A percentile compares a stretch with the other conserved stretches of the same genome.
These are phyloP conservation scores for Salisapilia sapeloensis DNA, from an alignment of 352 stramenopile species.

Conservation along the genomic window DNA sequence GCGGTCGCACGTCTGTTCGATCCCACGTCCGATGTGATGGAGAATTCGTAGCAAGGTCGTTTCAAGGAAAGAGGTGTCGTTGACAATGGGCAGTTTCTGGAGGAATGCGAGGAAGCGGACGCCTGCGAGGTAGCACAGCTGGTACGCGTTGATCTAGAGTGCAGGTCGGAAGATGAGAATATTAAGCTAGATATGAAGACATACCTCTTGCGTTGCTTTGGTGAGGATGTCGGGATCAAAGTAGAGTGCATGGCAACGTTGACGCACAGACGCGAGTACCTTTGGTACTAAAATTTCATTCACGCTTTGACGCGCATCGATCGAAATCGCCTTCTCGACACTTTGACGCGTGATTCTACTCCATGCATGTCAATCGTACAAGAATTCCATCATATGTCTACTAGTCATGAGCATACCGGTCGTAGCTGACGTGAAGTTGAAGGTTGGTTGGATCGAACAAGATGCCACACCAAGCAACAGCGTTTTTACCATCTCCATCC, in stretches of 20 bases:
- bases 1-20: too few species aligned
- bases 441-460: conserved; percentile 28
- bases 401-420: conserved; percentile 28
- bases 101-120: conserved; percentile 31
- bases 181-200: not conserved
- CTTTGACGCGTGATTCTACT: conserved; percentile 12
- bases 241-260: conserved; percentile 53
- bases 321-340: conserved; percentile 23
- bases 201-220: conserved; percentile 19
- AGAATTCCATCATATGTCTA: not conserved
- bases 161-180: not conserved
- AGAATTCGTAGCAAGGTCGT: conserved; percentile 13
- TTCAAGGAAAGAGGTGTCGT: conserved; percentile 24
- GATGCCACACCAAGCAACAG: conserved; percentile 50
- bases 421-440: conserved; percentile 64
- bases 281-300: conserved; percentile 43
- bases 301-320: conserved; percentile 35
- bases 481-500: conserved; percentile 1
- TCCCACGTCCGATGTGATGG: conserved; percentile 22
- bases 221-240: conserved; percentile 26
- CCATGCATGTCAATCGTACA: not conserved
- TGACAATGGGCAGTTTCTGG: conserved; percentile 35
- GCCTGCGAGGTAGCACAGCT: conserved; percentile 26
- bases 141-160: conserved; percentile 31
- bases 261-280: conserved; percentile 34